Evolutionary conservation across 2,329 filamentous ascomycete genomes (phyloP), one percentile per base, ranked within the genome.

Genomic region (Arthrobotrys pseudoclavata): DNA sequence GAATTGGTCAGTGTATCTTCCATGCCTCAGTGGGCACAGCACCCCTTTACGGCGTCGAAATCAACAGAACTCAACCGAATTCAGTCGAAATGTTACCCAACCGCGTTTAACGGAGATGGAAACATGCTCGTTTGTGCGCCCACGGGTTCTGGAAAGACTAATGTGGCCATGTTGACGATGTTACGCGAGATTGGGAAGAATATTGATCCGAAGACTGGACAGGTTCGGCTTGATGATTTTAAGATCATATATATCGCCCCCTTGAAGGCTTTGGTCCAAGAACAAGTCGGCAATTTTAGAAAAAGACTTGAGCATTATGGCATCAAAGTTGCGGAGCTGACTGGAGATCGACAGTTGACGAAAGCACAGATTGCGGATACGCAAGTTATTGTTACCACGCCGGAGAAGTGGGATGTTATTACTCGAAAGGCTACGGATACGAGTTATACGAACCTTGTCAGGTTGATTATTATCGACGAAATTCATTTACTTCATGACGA

Each of bases 401-500:
- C 96, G 20, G 96, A 99, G 84, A 99, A 99, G 85, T 99, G 94
- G 92, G 96, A 99, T 84, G 95, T 99, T 80, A 97, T 99, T 81
- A 99, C 96, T 4, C 90, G 96, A 84, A 99, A 99, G 84, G 94
- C 95, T 5, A 97, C 95, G 1, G 96, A 99, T 83, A 89, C 96
- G 68, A 97, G 94, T 81, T 99, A 99, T 84, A 99, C 94, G 15
- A 97, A 96, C 81, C 89, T 99, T n/a, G 96, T 99, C 26, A 91
- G 95, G 45, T 88, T 99, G 10, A 91, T 99, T 72, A 94, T 97
- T 83, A 98, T 99, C 78, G 96, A 99, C 82, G 96, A 99, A 84
- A 98, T 99, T 80, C 96, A 99, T 86, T 86, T 99, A 82, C 89
- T 99, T 61, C 96, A 99, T 84, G 96, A 99, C 83, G 96, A 99